Percentiles rank a stretch among this genome's conserved stretches.
Conservation (phyloP, 768 basidiomycete species). For the Mycena amicta region DNA sequence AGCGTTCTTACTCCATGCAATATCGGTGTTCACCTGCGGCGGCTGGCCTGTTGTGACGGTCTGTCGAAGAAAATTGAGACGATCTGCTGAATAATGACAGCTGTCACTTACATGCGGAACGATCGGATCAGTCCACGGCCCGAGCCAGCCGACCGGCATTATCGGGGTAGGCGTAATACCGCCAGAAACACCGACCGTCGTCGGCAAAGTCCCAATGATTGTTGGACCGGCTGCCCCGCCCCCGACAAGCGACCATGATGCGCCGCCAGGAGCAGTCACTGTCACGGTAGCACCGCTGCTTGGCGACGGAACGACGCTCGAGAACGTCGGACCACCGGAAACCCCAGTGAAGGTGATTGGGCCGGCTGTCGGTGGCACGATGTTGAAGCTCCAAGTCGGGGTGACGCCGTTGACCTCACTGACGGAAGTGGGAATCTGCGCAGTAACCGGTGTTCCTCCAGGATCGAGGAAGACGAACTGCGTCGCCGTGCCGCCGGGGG, state of each 20-base stretch:
- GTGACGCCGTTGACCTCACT: neutral
- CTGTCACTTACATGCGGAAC: neutral
- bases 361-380: neutral
- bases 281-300: neutral
- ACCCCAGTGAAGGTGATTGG: constrained; percentile 8
- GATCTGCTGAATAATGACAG: neutral
- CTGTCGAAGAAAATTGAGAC: neutral
- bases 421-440: neutral
- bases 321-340: constrained; percentile 3
- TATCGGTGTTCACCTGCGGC: neutral
- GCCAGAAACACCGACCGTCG: neutral
- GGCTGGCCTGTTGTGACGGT: constrained; percentile 5
- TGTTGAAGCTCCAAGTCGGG: neutral
- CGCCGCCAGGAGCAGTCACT: constrained; percentile 6
- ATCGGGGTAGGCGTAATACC: constrained; percentile 2
- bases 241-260: neutral
- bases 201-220: neutral
- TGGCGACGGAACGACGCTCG: constrained; percentile 4
- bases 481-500: no score
- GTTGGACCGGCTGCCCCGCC: neutral
- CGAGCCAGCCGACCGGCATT: constrained; percentile 2
- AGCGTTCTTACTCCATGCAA: constrained; percentile 14
- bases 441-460: neutral
- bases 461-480: neutral
- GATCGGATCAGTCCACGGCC: neutral